These are phyloP conservation scores for Dipodascus geniculatus DNA, from an alignment of 805 yeast species.

Conservation along the genomic window DNA sequence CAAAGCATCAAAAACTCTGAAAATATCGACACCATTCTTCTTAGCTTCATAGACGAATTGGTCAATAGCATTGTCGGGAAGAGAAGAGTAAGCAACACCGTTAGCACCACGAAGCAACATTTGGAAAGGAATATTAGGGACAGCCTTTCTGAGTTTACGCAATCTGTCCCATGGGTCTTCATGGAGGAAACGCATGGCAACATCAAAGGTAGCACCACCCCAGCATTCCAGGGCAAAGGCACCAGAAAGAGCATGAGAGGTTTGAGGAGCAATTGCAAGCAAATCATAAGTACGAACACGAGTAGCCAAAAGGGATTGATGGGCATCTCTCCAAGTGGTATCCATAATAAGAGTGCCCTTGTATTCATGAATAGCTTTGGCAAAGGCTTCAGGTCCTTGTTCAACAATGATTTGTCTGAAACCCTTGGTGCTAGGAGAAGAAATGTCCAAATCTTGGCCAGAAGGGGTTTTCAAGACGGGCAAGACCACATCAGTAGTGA, in stretches of 20 bases:
- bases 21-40: slow-evolving; percentile 91
- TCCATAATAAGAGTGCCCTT: slow-evolving; percentile 91
- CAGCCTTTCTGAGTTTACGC: slow-evolving; percentile 73
- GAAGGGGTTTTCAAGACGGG: slow-evolving; percentile 59
- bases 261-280: slow-evolving; percentile 83
- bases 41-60: slow-evolving; percentile 93
- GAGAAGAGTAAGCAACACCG: slow-evolving; percentile 95
- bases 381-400: slow-evolving; percentile 83
- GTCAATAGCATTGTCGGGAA: slow-evolving; percentile 97
- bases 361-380: slow-evolving; percentile 71
- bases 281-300: slow-evolving; percentile 93
- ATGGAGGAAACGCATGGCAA: slow-evolving; percentile 93
- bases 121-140: slow-evolving; percentile 98
- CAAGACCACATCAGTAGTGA: slow-evolving; percentile 58
- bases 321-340: slow-evolving; percentile 99
- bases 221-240: slow-evolving; percentile 97
- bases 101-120: slow-evolving; percentile 99
- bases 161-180: slow-evolving; percentile 99
- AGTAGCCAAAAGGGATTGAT: slow-evolving; percentile 93
- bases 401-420: slow-evolving; percentile 84
- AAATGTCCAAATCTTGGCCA: slow-evolving; percentile 52
- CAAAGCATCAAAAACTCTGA: slow-evolving; percentile 95
- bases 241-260: slow-evolving; percentile 79
- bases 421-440: slow-evolving; percentile 54
- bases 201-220: slow-evolving; percentile 99